Evolutionary conservation across 139 green algal genomes (phyloP).

Genomic region (Chlorella sp.): DNA sequence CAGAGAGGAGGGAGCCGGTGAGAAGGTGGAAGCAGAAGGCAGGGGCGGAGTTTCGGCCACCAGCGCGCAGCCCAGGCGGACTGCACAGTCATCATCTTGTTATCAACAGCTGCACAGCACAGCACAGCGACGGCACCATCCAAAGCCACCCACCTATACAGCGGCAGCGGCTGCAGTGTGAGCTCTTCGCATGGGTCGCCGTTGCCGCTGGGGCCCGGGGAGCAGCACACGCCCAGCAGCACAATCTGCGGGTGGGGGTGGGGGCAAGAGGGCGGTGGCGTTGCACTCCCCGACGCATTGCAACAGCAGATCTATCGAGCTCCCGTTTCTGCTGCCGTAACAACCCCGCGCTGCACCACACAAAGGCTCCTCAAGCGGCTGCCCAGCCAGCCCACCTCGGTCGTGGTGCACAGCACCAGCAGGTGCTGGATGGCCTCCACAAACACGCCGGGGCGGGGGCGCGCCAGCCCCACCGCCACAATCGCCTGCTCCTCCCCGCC

Average conservation of each 20-base stretch:
- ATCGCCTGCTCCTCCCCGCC: conserved; percentile 92
- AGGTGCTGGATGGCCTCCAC: conserved; percentile 88
- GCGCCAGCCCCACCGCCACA: conserved; percentile 83
- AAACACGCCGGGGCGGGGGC: conserved; percentile 86
- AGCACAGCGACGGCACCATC: no score
- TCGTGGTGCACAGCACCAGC: conserved; percentile 92
- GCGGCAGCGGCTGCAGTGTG: conserved; percentile 81
- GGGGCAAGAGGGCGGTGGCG: no score
- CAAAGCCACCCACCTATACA: conserved; percentile 67
- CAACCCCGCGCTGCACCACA: no score
- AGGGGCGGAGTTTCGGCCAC: no score
- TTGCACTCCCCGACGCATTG: no score
- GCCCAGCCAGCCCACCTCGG: conserved; percentile 67
- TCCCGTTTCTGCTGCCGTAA: no score
- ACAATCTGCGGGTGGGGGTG: conserved; percentile 67
- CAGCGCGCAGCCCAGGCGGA: no score
- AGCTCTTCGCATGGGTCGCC: conserved; percentile 59
- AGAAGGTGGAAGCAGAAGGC: no score
- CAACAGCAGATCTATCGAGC: no score
- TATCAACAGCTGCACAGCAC: no score
- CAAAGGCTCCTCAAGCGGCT: background rate
- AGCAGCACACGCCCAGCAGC: conserved; percentile 86
- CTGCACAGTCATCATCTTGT: no score
- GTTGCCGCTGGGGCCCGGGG: conserved; percentile 20
- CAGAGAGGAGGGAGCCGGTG: no score